Base-by-base conservation (phyloP, 139 green algal genomes). In the Protoeuglena noctilucae region DNA sequence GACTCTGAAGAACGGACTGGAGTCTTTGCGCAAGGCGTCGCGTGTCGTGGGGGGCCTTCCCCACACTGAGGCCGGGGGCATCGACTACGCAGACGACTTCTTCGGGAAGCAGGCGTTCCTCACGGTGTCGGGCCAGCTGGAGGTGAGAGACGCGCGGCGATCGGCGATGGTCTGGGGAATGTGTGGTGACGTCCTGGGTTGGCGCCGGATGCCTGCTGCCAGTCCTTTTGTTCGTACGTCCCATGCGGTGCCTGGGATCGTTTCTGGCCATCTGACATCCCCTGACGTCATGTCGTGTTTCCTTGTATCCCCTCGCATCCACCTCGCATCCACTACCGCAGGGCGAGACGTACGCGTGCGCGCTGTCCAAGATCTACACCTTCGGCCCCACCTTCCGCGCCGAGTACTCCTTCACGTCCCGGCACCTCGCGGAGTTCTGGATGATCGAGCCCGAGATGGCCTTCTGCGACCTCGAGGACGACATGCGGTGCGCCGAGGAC, bases 81-180 rank as follows among this genome's bases (percentile, higher is more conserved):
- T 95, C 0, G 87, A 95, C 72, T 97, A 93, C 71, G 63, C 43
- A 4, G 59, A 88, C 48, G 92, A 99, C 78, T 99, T 99, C 60
- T 99, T 99, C 65, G 73, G 68, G 31, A 70, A 74, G 55, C 69
- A 76, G 3, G 66, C 91, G 16, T 99, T 75, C 72, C 75, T 99
- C 9, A 97, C 90, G 0, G 91, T 96, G 29, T 94, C 82, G 3
- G 88, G 88, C 2, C 89, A 97, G 71, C 82, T 93, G 29, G 77
- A 93, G 62, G n/a, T n/a, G n/a, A n/a, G n/a, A n/a, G n/a, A n/a
- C n/a, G n/a, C n/a, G n/a, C n/a, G n/a, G n/a, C n/a, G n/a, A n/a
- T n/a, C n/a, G n/a, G n/a, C n/a, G n/a, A n/a, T n/a, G n/a, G n/a
- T n/a, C n/a, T n/a, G n/a, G n/a, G n/a, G n/a, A n/a, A n/a, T n/a